Conservation (phyloP, 176 grass and related monocot genomes). For the Olyra latifolia region DNA sequence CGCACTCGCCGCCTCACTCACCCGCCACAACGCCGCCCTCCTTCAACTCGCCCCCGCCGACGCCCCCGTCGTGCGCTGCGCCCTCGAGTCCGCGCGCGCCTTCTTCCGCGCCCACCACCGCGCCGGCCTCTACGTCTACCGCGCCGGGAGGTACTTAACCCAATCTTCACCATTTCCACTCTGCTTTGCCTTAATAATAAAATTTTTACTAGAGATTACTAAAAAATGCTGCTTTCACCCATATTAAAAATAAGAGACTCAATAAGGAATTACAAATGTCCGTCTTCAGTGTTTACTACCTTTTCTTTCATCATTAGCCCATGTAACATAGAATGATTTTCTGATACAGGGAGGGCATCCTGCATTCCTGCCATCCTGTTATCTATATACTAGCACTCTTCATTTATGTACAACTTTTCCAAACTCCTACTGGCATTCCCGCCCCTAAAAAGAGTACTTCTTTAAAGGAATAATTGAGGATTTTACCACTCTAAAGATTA, state of each 20-base stretch:
- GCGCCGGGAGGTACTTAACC: conserved; percentile 54
- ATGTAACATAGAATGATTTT: background rate
- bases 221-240: too few species aligned
- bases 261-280: too few species aligned
- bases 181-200: too few species aligned
- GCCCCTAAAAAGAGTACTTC: too few species aligned
- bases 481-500: too few species aligned
- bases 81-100: conserved; percentile 60
- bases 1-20: conserved; percentile 55
- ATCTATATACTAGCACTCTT: background rate
- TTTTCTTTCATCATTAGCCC: too few species aligned
- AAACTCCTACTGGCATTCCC: background rate
- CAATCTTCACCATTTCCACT: too few species aligned
- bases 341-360: background rate
- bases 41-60: conserved; percentile 55
- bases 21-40: conserved; percentile 60
- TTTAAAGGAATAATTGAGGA: too few species aligned
- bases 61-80: conserved; percentile 60
- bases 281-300: too few species aligned
- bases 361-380: background rate
- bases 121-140: conserved; percentile 52
- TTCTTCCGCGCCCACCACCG: conserved; percentile 46
- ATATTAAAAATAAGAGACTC: too few species aligned
- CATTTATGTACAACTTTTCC: background rate
- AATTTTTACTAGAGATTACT: too few species aligned